phyloP scores from a whole-genome alignment of 345 rosid species.

The Odontarrhena argentea region DNA sequence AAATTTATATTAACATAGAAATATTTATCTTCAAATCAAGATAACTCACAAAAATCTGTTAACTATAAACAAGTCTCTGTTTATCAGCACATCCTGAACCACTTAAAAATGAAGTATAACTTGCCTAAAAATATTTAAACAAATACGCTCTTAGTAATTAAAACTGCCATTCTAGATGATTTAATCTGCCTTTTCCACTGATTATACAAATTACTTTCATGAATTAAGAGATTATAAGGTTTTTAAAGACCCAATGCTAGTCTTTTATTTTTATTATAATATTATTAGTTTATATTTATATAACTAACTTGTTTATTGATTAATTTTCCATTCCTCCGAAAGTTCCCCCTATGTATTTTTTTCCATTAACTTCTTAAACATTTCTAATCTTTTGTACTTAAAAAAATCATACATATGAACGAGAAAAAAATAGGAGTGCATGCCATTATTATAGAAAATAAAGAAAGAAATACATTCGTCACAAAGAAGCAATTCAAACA shows the following conservation, averaged over 20 bases:
- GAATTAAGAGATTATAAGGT: neutral
- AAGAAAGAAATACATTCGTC: conserved; percentile 1
- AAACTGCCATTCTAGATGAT: conserved; percentile 1
- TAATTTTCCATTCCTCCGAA: conserved; percentile 1
- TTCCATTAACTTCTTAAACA: neutral
- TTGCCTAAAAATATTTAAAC: neutral
- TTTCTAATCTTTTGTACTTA: neutral
- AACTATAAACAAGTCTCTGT: conserved; percentile 1
- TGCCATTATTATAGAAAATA: neutral
- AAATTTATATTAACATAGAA: neutral
- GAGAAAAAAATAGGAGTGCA: conserved; percentile 1
- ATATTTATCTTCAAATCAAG: neutral
- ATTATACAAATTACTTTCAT: neutral
- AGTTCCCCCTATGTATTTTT: conserved; percentile 1
- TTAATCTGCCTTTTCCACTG: conserved; percentile 1
- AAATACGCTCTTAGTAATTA: neutral
- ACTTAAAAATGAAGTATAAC: neutral
- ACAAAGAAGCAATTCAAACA: conserved; percentile 1
- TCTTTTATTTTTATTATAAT: neutral
- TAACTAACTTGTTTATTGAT: neutral
- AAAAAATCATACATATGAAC: neutral
- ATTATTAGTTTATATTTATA: neutral
- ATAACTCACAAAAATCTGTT: neutral
- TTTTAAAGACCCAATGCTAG: conserved; percentile 1
- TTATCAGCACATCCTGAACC: conserved; percentile 1